Evolutionary conservation across 495 filamentous ascomycete species (phyloP).

Genomic region (Xylaria venustula): DNA sequence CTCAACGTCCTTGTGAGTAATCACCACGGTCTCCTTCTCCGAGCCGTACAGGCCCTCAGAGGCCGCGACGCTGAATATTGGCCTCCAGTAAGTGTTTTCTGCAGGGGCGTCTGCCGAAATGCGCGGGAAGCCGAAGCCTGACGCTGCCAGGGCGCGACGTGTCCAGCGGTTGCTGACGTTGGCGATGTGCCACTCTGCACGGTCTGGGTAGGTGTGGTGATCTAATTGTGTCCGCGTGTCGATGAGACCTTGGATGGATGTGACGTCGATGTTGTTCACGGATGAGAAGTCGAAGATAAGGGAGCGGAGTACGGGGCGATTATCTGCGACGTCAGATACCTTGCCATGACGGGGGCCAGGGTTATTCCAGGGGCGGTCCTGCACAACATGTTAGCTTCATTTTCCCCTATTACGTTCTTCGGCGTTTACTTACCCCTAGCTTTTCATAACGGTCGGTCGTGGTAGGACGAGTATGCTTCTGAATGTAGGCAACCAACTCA

Average conservation of each 20-base stretch:
- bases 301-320: constrained; percentile 43
- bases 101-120: constrained; percentile 9
- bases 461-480: constrained; percentile 40
- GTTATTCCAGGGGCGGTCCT: constrained; percentile 76
- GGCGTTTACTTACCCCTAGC: constrained; percentile 40
- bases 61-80: constrained; percentile 25
- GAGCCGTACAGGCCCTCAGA: background rate
- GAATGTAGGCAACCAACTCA: constrained; percentile 42
- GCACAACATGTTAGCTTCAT: background rate
- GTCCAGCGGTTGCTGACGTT: constrained; percentile 49
- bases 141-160: constrained; percentile 45
- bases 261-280: constrained; percentile 49
- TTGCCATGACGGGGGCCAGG: constrained; percentile 71
- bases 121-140: constrained; percentile 44
- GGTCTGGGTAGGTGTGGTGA: constrained; percentile 47
- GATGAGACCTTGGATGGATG: constrained; percentile 47
- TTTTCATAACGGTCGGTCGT: constrained; percentile 34
- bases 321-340: constrained; percentile 4
- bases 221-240: constrained; percentile 49
- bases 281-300: constrained; percentile 51
- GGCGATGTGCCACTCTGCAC: constrained; percentile 53
- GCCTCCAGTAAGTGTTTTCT: constrained; percentile 19
- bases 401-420: no score
- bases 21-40: constrained; percentile 8
- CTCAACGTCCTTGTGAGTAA: constrained; percentile 21